Percentiles rank a stretch among this genome's conserved stretches.
phyloP scores from a whole-genome alignment of 2,329 filamentous ascomycete genomes.

The Fusarium mundagurra region DNA sequence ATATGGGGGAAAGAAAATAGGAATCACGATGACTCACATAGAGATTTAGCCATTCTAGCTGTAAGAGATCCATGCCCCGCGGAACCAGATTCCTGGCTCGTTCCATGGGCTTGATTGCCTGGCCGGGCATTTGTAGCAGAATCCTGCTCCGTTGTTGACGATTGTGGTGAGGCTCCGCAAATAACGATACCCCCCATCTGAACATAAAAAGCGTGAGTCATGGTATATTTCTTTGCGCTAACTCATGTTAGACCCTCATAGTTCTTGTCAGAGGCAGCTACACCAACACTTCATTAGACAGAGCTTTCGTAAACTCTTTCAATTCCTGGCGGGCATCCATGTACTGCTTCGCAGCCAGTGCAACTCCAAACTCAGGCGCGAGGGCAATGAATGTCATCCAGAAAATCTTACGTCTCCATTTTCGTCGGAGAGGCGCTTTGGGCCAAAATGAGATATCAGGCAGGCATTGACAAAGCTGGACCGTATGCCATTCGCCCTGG shows the following conservation, averaged over 20 bases:
- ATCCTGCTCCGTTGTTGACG: neutral
- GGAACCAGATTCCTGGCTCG: neutral
- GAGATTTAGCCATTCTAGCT: neutral
- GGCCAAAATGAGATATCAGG: rapidly evolving
- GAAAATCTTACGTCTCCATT: neutral
- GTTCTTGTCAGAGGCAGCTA: rapidly evolving
- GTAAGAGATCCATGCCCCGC: rapidly evolving
- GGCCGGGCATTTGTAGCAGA: neutral
- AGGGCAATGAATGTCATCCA: neutral
- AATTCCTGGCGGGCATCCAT: rapidly evolving
- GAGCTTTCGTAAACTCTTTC: rapidly evolving
- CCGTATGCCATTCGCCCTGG: neutral
- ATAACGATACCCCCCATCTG: neutral
- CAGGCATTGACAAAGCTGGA: rapidly evolving
- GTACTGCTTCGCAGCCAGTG: rapidly evolving
- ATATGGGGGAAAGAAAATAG: neutral
- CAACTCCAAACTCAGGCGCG: neutral
- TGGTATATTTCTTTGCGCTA: neutral
- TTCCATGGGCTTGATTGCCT: neutral
- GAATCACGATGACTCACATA: neutral
- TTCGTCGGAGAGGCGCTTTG: rapidly evolving
- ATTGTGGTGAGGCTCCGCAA: neutral
- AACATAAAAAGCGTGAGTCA: neutral
- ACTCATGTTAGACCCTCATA: rapidly evolving
- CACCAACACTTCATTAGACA: neutral